Base-by-base conservation (phyloP, 192 early-diverging fungal genomes). In the Lunasporangiospora selenospora region DNA sequence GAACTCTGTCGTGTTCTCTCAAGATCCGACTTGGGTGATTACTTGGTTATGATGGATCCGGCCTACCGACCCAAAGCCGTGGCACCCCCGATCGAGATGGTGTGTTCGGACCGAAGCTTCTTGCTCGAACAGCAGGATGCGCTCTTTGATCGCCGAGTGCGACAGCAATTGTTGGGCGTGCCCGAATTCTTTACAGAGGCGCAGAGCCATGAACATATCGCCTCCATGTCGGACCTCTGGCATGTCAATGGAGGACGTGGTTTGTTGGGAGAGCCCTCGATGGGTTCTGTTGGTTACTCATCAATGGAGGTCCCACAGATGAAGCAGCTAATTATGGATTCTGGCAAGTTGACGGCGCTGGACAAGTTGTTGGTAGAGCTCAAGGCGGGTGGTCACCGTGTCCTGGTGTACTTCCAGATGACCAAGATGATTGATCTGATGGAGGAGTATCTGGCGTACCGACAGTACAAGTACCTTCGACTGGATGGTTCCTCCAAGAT, bases 331-430 rank as follows among this genome's bases (percentile, higher is more conserved):
- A 87, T 92, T 43, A 59, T 83, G 42, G 87, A 89, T 65, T 90
- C 89, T 40, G 90, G 88, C 37, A 92, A 92, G 67, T 75, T 92
- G 62, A 67, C 80, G 12, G 80, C 67, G 23, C 75, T 92, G 27
- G 90, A 92, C 54, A 76, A 71, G 46, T 69, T 92, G 30, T 65
- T 92, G 19, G 75, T 80, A 30, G 69, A 77, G 56, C 80, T 92
- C 6, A 90, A 90, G 79, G 58, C 79, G n/a, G 89, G 87, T 53
- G 88, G 81, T 4, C 90, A 92, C 58, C 85, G 90, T 10, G 85
- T 86, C 10, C 77, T 92, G 61, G 77, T 92, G 21, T 92, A 89
- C 62, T 92, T 92, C 85, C 90, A 92, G 59, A 92, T 92, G 90
- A 89, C 88, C 33, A 81, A 79, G 59, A 92, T 90, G 87, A 88